A percentile compares a stretch with the other conserved stretches of the same genome.
These are phyloP conservation scores for Ramaria rubella DNA, from an alignment of 768 basidiomycete species.

Conservation along the genomic window DNA sequence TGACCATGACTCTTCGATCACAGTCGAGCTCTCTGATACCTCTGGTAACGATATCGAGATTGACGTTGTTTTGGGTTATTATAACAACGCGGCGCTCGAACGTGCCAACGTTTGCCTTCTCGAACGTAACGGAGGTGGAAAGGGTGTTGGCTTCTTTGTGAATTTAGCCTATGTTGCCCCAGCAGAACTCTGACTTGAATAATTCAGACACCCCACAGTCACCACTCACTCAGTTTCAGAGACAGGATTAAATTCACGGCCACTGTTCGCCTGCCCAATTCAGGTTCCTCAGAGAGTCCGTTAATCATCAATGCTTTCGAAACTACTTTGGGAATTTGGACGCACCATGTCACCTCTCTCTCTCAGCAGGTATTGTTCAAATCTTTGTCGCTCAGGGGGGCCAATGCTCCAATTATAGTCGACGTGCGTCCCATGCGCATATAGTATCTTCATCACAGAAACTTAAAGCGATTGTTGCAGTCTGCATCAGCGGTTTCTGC, in stretches of 20 bases:
- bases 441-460: not conserved
- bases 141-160: constrained; percentile 33
- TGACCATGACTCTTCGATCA: constrained; percentile 25
- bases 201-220: not conserved
- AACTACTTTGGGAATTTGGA: constrained; percentile 36
- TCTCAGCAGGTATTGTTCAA: constrained; percentile 30
- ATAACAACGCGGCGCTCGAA: constrained; percentile 16
- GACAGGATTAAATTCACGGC: constrained; percentile 32
- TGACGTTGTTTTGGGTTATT: constrained; percentile 26
- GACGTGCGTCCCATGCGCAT: not conserved
- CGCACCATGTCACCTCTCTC: constrained; percentile 32
- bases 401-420: constrained; percentile 19
- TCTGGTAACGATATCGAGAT: constrained; percentile 24
- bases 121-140: constrained; percentile 18
- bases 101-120: constrained; percentile 25
- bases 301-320: constrained; percentile 36
- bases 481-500: constrained; percentile 24
- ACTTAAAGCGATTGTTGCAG: constrained; percentile 25
- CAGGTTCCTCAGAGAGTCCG: constrained; percentile 14
- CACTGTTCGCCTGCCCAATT: constrained; percentile 31
- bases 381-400: constrained; percentile 28
- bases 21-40: constrained; percentile 25
- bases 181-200: not conserved
- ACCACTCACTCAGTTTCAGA: not conserved
- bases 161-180: not conserved